Evolutionary conservation across 495 filamentous ascomycete species (phyloP), one percentile per base, ranked within the genome.

Genomic region (Aspergillus incahuasiensis): DNA sequence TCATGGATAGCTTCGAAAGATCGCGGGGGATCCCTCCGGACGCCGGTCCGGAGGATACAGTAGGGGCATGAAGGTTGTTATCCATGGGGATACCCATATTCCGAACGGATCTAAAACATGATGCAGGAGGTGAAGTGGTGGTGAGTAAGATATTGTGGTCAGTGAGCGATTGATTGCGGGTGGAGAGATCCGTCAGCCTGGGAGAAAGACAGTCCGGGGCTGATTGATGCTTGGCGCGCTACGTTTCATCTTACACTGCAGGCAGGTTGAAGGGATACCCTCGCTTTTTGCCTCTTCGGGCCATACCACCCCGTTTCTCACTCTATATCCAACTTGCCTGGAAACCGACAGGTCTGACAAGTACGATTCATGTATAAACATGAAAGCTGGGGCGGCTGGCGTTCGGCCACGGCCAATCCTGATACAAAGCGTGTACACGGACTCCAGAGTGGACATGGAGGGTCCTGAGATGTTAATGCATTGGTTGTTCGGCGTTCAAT

Each of bases 21-120:
- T 84, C 84, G 67, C 82, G 83, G 52, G 75, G 67, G 53, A 63
- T 39, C 16, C 68, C 74, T 32, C 76, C 75, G 48, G 83, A 80
- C 28, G 86, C 83, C 24, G 86, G 85, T 48, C 87, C 87, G 64
- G 87, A 86, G 57, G 84, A 80, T 57, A 91, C 79, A 28, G 86
- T 90, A 8, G 87, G 86, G 53, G 87, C 83, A 68, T 90, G 87
- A 48, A 91, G 80, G 49, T 78, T 69, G 58, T 84, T 81, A 67
- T 84, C 83, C 86, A 89, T 89, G 54, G 55, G 63, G 24, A 78
- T 68, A 44, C 74, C 74, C 72, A 74, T 35, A 35, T 79, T 51
- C 52, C 64, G 59, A 53, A 46, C 30, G 58, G 52, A 13, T 32
- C 50, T 58, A 56, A 40, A 42, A 38, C 53, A 60, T 64, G 6